Conservation (phyloP, 176 grass and related monocot species). For the Cenchrus purpureus region DNA sequence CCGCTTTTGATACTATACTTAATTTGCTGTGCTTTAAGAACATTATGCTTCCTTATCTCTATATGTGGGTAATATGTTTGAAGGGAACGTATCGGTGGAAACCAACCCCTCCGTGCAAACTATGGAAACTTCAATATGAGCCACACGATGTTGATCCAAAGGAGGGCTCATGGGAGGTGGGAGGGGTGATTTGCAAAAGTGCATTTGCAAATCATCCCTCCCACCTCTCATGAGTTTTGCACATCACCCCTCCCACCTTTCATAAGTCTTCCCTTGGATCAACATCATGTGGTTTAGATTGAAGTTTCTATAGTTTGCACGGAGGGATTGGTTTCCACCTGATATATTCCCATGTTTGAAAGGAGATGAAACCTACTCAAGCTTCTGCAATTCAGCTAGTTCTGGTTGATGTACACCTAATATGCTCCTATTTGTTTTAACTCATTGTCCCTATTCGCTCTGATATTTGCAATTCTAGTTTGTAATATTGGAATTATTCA, state of each 20-base stretch:
- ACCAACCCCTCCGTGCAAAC: too few relatives aligned
- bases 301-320: too few relatives aligned
- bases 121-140: too few relatives aligned
- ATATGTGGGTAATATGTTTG: conserved; percentile 1
- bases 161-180: too few relatives aligned
- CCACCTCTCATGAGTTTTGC: too few relatives aligned
- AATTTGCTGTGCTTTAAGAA: background rate
- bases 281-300: too few relatives aligned
- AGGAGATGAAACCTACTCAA: conserved; percentile 23
- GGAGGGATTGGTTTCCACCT: too few relatives aligned
- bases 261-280: too few relatives aligned
- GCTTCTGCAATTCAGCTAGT: conserved; percentile 6
- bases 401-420: background rate
- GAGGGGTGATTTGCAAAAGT: too few relatives aligned
- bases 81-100: background rate
- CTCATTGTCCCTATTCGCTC: background rate
- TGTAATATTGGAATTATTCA: background rate
- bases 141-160: too few relatives aligned
- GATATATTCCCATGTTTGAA: conserved; percentile 2
- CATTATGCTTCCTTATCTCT: background rate
- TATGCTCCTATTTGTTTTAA: conserved; percentile 22
- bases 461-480: background rate
- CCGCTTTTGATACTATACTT: background rate
- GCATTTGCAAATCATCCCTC: too few relatives aligned
- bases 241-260: too few relatives aligned